phyloP scores from a whole-genome alignment of 768 basidiomycete species.

The Pleurotus eryngii region DNA sequence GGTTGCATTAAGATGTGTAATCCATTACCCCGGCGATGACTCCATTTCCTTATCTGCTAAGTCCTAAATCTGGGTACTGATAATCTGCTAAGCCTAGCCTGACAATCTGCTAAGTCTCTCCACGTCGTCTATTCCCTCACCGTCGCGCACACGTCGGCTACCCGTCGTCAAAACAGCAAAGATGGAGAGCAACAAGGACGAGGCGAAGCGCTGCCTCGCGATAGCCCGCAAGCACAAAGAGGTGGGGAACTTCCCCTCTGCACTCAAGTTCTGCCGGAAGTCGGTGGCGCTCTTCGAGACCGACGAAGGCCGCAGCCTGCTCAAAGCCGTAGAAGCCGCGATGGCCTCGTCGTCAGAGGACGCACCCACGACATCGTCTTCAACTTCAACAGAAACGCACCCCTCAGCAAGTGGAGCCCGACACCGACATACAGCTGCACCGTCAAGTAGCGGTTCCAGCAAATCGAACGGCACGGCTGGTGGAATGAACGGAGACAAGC shows the following conservation, averaged over 20 bases:
- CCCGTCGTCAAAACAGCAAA: not conserved
- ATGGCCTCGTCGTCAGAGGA: constrained; percentile 40
- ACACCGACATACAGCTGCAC: constrained; percentile 47
- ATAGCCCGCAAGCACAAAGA: constrained; percentile 78
- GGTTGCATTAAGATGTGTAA: not conserved
- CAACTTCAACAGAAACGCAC: constrained; percentile 59
- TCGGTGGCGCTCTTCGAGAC: constrained; percentile 81
- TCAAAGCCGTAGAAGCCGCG: constrained; percentile 63
- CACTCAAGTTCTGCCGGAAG: constrained; percentile 88
- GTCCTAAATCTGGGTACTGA: not conserved
- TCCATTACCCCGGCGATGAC: not conserved
- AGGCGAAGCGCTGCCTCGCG: constrained; percentile 75
- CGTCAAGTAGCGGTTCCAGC: constrained; percentile 17
- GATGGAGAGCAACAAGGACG: constrained; percentile 88
- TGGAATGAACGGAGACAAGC: constrained; percentile 68
- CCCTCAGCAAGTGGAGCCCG: constrained; percentile 72
- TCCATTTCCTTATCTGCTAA: not conserved
- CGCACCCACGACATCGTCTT: constrained; percentile 34
- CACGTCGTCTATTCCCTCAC: constrained; percentile 4
- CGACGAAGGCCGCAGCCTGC: constrained; percentile 64
- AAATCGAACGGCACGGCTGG: constrained; percentile 48
- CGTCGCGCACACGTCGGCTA: constrained; percentile 1
- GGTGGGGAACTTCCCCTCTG: constrained; percentile 68
- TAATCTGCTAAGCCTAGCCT: not conserved
- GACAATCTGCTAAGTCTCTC: not conserved